Base-by-base conservation (phyloP, 2,329 filamentous ascomycete species). In the Penicillium sp. region DNA sequence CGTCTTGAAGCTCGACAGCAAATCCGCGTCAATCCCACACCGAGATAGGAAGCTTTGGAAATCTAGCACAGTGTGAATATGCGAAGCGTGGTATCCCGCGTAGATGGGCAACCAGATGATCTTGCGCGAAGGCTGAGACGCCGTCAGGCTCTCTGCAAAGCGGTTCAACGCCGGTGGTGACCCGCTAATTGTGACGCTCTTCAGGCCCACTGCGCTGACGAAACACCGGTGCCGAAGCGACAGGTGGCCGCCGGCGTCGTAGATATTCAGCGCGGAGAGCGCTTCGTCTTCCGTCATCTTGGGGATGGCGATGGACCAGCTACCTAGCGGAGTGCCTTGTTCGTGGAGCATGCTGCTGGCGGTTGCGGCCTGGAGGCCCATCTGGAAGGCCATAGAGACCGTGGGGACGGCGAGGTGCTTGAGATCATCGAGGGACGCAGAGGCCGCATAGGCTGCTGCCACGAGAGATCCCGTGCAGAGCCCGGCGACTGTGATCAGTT, bases 281-380 rank as follows among this genome's bases (percentile, higher is more conserved):
- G 52, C 52, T 23, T 55, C 52, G 7, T 41, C 31, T 15, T 55
- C 31, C 9, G 52, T 26, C 52, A 55, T 55, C 13, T 55, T 55
- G 11, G 52, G 31, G 44, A 55, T 45, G 52, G 31, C 52, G 7
- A 55, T 23, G n/a, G 52, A 55, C 52, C 52, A 55, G 35, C 52
- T 55, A 35, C 21, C 52, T 38, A 38, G 31, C 31, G 31, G 31
- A 7, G 15, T 45, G 21, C 30, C 11, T 29, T 45, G 52, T n/a
- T 45, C 30, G 2, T 55, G 52, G 0, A 55, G n/a, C 48, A 51
- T 51, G 26, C 19, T 29, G 17, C 48, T 51, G 11, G 48, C 48
- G 2, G 26, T 51, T 8, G 48, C 23, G 13, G 48, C 26, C 9
- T 51, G 48, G 8, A 51, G 19, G 2, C 48, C 48, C 26, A 51